Percentiles rank a stretch among this genome's conserved stretches.
These are phyloP conservation scores for Oemleria cerasiformis DNA, from an alignment of 306 rosid species.

Conservation along the genomic window DNA sequence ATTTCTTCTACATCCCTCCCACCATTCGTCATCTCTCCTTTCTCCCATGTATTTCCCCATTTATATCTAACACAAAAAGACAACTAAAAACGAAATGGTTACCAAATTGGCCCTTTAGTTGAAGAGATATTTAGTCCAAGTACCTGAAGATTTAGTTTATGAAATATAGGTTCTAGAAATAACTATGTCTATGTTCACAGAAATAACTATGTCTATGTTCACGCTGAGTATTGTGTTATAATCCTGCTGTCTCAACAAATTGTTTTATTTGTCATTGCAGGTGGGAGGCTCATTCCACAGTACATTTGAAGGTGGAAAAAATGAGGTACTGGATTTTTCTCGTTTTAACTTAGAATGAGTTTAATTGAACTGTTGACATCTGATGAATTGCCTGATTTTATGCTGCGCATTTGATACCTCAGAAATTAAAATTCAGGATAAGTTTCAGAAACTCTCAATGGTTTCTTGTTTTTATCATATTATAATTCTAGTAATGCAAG, in stretches of 20 bases:
- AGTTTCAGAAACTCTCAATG: not conserved
- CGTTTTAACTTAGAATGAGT: slow-evolving; percentile 3
- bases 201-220: not conserved
- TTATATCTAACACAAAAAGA: too few relatives aligned
- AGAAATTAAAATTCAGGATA: not conserved
- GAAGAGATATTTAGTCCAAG: slow-evolving; percentile 11
- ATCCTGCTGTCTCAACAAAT: slow-evolving; percentile 20
- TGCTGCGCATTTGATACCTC: slow-evolving; percentile 13
- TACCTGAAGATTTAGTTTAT: slow-evolving; percentile 8
- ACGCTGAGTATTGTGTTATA: slow-evolving; percentile 7
- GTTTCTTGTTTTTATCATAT: slow-evolving; percentile 15
- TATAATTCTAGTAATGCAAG: not conserved
- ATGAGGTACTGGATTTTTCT: slow-evolving; percentile 46
- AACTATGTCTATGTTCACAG: too few relatives aligned
- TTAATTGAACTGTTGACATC: not conserved
- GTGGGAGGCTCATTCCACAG: slow-evolving; percentile 44
- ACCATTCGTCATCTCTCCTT: too few relatives aligned
- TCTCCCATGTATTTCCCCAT: too few relatives aligned
- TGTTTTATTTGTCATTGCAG: slow-evolving; percentile 30
- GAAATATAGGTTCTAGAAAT: slow-evolving; percentile 3
- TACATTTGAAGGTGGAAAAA: slow-evolving; percentile 44
- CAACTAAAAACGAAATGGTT: too few relatives aligned
- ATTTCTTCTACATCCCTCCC: too few relatives aligned
- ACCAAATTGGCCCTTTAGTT: not conserved
- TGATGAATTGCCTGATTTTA: not conserved